Conservation (phyloP, 164 flowering plant species). For the Magnolia changhungtana region DNA sequence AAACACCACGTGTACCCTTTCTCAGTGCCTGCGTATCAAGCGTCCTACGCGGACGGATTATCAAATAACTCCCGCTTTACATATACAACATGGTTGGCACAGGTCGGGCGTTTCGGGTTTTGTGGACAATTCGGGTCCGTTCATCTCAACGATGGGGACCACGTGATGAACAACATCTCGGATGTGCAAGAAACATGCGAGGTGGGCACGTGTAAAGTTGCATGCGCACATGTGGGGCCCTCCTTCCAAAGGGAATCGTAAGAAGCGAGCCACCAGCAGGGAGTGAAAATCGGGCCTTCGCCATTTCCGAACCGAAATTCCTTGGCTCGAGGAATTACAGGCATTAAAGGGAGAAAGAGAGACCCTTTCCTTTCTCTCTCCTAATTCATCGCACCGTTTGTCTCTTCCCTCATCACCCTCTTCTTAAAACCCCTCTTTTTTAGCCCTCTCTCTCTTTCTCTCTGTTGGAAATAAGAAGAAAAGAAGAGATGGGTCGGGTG, state of each 20-base stretch:
- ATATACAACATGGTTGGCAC: no score
- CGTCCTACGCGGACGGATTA: no score
- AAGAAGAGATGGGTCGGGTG: constrained; percentile 51
- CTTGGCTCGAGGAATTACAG: not conserved
- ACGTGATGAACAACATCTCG: no score
- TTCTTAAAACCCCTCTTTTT: not conserved
- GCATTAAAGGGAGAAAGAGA: not conserved
- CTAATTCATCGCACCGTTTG: not conserved
- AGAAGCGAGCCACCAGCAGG: not conserved
- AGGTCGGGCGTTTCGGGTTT: no score
- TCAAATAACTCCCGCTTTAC: no score
- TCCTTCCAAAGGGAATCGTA: not conserved
- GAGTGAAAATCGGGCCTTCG: constrained; percentile 11
- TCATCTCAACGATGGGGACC: no score
- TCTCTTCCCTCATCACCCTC: not conserved
- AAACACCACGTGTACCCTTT: no score
- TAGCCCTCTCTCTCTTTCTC: constrained; percentile 7
- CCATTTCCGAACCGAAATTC: constrained; percentile 10
- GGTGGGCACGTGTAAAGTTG: no score
- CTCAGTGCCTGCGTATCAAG: no score
- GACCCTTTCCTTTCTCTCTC: constrained; percentile 4
- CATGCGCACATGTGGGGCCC: no score
- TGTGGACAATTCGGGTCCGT: no score
- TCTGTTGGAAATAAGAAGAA: not conserved
- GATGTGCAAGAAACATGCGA: no score